These are phyloP conservation scores for Lasiodiplodia citricola DNA, from an alignment of 2,329 filamentous ascomycete species.

Conservation along the genomic window DNA sequence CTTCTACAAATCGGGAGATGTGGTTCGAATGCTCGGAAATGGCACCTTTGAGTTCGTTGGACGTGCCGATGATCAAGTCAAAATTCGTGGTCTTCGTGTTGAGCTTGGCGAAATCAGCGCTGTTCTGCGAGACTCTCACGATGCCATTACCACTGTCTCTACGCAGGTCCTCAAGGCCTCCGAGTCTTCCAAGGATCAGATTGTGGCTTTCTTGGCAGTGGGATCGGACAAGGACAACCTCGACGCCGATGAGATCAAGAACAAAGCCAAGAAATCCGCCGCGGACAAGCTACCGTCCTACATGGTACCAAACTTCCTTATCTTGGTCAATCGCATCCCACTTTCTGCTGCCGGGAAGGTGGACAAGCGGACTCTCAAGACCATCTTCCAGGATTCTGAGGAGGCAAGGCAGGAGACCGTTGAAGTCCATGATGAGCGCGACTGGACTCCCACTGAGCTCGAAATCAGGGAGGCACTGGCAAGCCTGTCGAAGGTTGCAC, in stretches of 20 bases:
- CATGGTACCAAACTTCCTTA: constrained; percentile 45
- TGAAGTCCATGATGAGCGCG: constrained; percentile 26
- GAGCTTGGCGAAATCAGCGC: constrained; percentile 47
- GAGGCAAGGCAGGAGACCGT: constrained; percentile 26
- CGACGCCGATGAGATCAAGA: constrained; percentile 30
- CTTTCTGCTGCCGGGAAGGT: constrained; percentile 48
- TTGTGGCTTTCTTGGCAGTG: constrained; percentile 42
- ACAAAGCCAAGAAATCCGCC: constrained; percentile 31
- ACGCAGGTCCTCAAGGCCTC: constrained; percentile 41
- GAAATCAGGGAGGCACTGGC: constrained; percentile 63
- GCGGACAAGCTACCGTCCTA: constrained; percentile 40
- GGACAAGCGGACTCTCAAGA: constrained; percentile 42
- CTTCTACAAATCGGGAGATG: constrained; percentile 47
- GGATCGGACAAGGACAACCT: constrained; percentile 23
- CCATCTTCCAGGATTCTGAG: constrained; percentile 36
- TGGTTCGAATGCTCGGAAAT: constrained; percentile 44
- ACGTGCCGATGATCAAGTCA: constrained; percentile 47
- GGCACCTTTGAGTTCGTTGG: constrained; percentile 48
- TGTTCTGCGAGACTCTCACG: constrained; percentile 35
- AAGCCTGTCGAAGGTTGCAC: constrained; percentile 60
- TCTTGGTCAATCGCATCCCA: constrained; percentile 42
- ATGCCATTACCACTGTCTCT: constrained; percentile 33
- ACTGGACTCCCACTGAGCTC: constrained; percentile 60
- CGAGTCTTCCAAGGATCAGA: constrained; percentile 37
- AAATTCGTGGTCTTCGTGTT: constrained; percentile 45